A percentile compares a stretch with the other conserved stretches of the same genome.
These are phyloP conservation scores for Aureobasidium pullulans DNA, from an alignment of 2,329 filamentous ascomycete species.

Conservation along the genomic window DNA sequence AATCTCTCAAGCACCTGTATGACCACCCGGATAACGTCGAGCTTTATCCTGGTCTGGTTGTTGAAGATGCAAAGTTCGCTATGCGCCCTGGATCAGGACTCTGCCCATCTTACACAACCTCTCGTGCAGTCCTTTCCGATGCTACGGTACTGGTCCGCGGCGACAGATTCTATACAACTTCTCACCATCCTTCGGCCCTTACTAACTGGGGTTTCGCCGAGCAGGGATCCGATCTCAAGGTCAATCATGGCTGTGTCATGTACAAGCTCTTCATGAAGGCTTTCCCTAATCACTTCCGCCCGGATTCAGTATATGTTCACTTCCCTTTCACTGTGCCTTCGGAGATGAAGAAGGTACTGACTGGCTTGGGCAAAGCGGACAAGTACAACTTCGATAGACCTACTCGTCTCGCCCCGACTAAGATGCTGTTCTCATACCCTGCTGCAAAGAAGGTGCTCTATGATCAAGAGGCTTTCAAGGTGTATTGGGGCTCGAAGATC, in stretches of 20 bases:
- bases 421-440: slow-evolving; percentile 38
- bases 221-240: slow-evolving; percentile 34
- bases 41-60: slow-evolving; percentile 60
- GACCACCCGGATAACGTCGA: slow-evolving; percentile 60
- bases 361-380: slow-evolving; percentile 32
- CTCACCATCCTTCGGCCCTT: slow-evolving; percentile 28
- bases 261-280: slow-evolving; percentile 47
- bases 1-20: slow-evolving; percentile 52
- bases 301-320: slow-evolving; percentile 43
- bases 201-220: slow-evolving; percentile 43
- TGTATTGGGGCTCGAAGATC: slow-evolving; percentile 40
- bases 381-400: slow-evolving; percentile 34
- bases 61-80: slow-evolving; percentile 50
- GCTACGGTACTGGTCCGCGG: slow-evolving; percentile 52
- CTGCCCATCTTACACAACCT: slow-evolving; percentile 47
- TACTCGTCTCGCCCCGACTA: slow-evolving; percentile 25
- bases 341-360: slow-evolving; percentile 39
- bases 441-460: slow-evolving; percentile 37
- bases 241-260: slow-evolving; percentile 44
- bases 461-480: slow-evolving; percentile 38
- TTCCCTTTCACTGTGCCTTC: slow-evolving; percentile 42
- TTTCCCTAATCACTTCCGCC: slow-evolving; percentile 42
- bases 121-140: slow-evolving; percentile 52
- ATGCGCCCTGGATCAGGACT: slow-evolving; percentile 47
- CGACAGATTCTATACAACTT: slow-evolving; percentile 51